Conservation (phyloP, 306 rosid genomes). For the Casuarina glauca region DNA sequence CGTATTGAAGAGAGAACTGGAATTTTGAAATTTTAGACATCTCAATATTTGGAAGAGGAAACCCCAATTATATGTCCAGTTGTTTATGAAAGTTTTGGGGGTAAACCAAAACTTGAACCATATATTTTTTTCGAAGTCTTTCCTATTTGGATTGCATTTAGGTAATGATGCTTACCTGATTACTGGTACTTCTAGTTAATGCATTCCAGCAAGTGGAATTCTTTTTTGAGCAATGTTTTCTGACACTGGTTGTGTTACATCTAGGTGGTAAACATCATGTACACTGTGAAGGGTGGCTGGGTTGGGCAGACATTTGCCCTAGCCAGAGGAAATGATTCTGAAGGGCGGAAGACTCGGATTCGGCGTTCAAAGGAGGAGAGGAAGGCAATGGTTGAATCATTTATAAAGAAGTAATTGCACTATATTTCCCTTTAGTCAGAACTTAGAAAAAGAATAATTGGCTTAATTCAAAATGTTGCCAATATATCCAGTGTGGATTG, state of each 20-base stretch:
- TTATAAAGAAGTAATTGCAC: conserved; percentile 68
- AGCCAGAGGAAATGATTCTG: conserved; percentile 76
- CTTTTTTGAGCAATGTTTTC: conserved; percentile 1
- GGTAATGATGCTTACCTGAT: not conserved
- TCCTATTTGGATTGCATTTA: not conserved
- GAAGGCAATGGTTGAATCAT: conserved; percentile 86
- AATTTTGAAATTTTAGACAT: not conserved
- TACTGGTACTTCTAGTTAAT: conserved; percentile 7
- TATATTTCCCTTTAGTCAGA: conserved; percentile 9
- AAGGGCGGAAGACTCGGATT: conserved; percentile 73
- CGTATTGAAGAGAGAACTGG: not conserved
- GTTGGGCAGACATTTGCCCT: conserved; percentile 83
- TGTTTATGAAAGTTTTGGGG: not conserved
- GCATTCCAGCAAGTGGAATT: not conserved
- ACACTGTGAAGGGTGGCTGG: conserved; percentile 73
- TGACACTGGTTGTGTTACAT: conserved; percentile 21
- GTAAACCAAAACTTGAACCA: not conserved
- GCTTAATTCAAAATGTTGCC: not conserved
- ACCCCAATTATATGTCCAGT: not conserved
- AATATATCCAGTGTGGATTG: not conserved
- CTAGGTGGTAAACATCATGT: conserved; percentile 50
- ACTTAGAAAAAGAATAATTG: not conserved
- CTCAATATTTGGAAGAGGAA: not conserved
- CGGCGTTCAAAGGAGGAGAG: conserved; percentile 90
- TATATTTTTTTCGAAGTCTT: not conserved